Base-by-base conservation (phyloP, 2,329 filamentous ascomycete species). In the Exophiala oligosperma region DNA sequence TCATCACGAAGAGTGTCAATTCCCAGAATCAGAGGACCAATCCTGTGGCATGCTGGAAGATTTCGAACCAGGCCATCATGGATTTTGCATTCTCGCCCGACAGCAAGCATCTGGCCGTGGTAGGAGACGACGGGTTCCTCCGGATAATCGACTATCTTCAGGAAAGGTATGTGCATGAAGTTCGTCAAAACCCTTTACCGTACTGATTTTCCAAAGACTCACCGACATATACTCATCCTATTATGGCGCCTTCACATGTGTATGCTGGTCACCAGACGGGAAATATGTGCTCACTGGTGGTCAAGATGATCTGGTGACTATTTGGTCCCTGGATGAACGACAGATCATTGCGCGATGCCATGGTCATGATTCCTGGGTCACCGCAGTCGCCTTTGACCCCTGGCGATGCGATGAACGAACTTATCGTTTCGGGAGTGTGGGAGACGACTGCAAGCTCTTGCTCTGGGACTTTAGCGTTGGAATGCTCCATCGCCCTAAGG, bases 381-480 rank as follows among this genome's bases (percentile, higher is more conserved):
- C 91, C 2, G 86, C 88, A 14, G 91, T 99, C 40, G 91, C 91
- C 2, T 99, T 97, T 72, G 94, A 99, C 72, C 92, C 92, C 0
- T 99, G 94, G 94, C 84, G 92, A 63, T 99, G 94, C 70, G 94
- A 99, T 70, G 91, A 96, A 71, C 86, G 89, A 67, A 97, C 91
- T 68, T 99, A 99, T 74, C 85, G 94, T 1, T 96, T 99, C 68
- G 94, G 94, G 29, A 96, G 91, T 68, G 93, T 99, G 0, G 94
- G 93, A 12, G 93, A 97, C 71, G 94, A 99, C 72, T 91, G 92
- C 67, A 83, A 92, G 57, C 78, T 99, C 17, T 84, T 96, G 59
- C 79, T 99, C 11, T 99, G 94, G 94, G 94, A 99, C 77, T 99
- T 99, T 72, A 96, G 88, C 65, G 91, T 96, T 43, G 92, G 92